These are phyloP conservation scores for Chernovozyma aurita DNA, from an alignment of 1,139 yeast species.

Conservation along the genomic window DNA sequence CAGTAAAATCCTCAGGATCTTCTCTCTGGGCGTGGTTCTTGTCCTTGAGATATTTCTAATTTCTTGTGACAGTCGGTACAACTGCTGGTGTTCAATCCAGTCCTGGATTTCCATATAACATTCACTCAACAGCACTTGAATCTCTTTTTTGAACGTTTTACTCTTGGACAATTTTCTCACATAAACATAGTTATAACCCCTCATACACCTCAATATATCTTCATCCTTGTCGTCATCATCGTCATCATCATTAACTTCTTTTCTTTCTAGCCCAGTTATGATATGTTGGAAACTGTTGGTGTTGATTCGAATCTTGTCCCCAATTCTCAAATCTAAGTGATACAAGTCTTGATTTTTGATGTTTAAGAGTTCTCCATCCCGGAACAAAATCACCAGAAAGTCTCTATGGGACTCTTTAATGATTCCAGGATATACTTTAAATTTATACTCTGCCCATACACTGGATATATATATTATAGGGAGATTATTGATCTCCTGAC, in stretches of 20 bases:
- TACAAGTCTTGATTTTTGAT: constrained; percentile 27
- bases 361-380: constrained; percentile 24
- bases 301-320: constrained; percentile 23
- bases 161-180: constrained; percentile 21
- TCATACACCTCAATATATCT: constrained; percentile 43
- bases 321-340: constrained; percentile 33
- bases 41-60: constrained; percentile 8
- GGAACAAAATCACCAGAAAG: constrained; percentile 28
- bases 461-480: neutral
- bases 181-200: constrained; percentile 54
- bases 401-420: constrained; percentile 17
- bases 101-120: constrained; percentile 36
- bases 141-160: constrained; percentile 11
- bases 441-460: constrained; percentile 36
- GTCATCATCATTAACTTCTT: no score
- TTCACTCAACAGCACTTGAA: constrained; percentile 14
- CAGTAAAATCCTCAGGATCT: neutral
- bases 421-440: constrained; percentile 33
- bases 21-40: constrained; percentile 4
- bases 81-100: constrained; percentile 39
- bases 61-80: constrained; percentile 1
- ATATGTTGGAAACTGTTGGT: constrained; percentile 21
- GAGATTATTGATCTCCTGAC: neutral
- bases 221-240: no score
- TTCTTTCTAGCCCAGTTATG: constrained; percentile 48